Evolutionary conservation across 1,139 yeast genomes (phyloP).

Genomic region (Yamadazyma oceani): DNA sequence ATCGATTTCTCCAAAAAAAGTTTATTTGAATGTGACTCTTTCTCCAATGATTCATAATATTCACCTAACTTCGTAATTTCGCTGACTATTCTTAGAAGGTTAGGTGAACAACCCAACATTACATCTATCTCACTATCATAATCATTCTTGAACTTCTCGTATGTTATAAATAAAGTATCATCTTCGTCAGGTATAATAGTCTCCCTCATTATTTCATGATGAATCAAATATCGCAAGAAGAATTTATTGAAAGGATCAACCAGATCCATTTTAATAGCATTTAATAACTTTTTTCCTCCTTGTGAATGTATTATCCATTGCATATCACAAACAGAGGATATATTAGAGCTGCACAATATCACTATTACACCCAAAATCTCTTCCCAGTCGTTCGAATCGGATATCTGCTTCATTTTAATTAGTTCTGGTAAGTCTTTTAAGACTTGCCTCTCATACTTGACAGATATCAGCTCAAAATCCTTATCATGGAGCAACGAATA

Average conservation of each 20-base stretch:
- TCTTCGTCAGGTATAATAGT: slow-evolving; percentile 21
- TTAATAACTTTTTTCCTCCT: slow-evolving; percentile 32
- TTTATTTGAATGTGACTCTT: slow-evolving; percentile 9
- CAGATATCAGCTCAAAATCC: slow-evolving; percentile 24
- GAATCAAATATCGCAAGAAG: slow-evolving; percentile 33
- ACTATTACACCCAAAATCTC: slow-evolving; percentile 36
- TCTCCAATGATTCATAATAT: slow-evolving; percentile 29
- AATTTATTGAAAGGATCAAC: slow-evolving; percentile 23
- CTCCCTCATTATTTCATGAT: slow-evolving; percentile 43
- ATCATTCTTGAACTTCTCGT: slow-evolving; percentile 28
- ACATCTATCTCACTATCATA: slow-evolving; percentile 32
- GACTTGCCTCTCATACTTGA: slow-evolving; percentile 23
- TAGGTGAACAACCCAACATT: slow-evolving; percentile 39
- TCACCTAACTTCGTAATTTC: slow-evolving; percentile 34
- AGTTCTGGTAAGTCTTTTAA: slow-evolving; percentile 26
- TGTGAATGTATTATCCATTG: slow-evolving; percentile 36
- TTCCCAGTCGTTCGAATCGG: slow-evolving; percentile 30
- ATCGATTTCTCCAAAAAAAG: slow-evolving; percentile 8
- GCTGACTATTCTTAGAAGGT: slow-evolving; percentile 30
- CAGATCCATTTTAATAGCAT: slow-evolving; percentile 2
- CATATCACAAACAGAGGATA: slow-evolving; percentile 35
- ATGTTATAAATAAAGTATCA: slow-evolving; percentile 5
- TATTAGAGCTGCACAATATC: slow-evolving; percentile 38
- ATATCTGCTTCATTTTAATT: slow-evolving; percentile 22
- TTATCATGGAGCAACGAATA: slow-evolving; percentile 25